phyloP scores from a whole-genome alignment of 495 filamentous ascomycete genomes.

The Schizothecium vesticola region DNA sequence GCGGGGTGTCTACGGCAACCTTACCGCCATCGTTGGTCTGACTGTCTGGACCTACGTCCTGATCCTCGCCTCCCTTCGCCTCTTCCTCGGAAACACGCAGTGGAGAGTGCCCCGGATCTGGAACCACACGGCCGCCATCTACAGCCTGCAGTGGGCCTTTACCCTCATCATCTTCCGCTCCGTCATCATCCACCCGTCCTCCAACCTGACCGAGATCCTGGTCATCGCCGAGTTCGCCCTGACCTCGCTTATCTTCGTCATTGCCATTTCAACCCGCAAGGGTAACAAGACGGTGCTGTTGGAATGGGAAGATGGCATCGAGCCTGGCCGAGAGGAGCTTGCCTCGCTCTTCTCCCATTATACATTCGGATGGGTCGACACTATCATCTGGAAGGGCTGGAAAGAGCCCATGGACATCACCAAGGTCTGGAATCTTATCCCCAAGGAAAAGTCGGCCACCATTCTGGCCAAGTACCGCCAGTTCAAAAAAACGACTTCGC shows the following conservation, averaged over 20 bases:
- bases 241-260: slow-evolving; percentile 62
- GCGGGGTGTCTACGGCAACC: slow-evolving; percentile 26
- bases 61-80: slow-evolving; percentile 63
- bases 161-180: slow-evolving; percentile 75
- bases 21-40: slow-evolving; percentile 61
- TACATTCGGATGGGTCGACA: slow-evolving; percentile 87
- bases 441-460: slow-evolving; percentile 77
- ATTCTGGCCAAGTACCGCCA: slow-evolving; percentile 80
- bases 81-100: slow-evolving; percentile 63
- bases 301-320: slow-evolving; percentile 78
- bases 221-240: slow-evolving; percentile 67
- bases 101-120: slow-evolving; percentile 70
- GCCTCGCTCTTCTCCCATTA: slow-evolving; percentile 84
- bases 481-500: slow-evolving; percentile 70
- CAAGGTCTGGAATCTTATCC: slow-evolving; percentile 86
- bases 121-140: slow-evolving; percentile 90
- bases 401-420: slow-evolving; percentile 73
- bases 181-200: slow-evolving; percentile 69
- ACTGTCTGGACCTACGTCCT: slow-evolving; percentile 78
- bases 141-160: slow-evolving; percentile 77
- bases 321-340: slow-evolving; percentile 76
- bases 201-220: slow-evolving; percentile 54
- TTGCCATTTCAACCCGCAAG: slow-evolving; percentile 76
- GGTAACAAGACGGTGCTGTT: slow-evolving; percentile 86
- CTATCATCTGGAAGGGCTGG: slow-evolving; percentile 87